A percentile compares a stretch with the other conserved stretches of the same genome.
phyloP scores from a whole-genome alignment of 371 early-diverging fungal species.

The Rhizopus arrhizus region DNA sequence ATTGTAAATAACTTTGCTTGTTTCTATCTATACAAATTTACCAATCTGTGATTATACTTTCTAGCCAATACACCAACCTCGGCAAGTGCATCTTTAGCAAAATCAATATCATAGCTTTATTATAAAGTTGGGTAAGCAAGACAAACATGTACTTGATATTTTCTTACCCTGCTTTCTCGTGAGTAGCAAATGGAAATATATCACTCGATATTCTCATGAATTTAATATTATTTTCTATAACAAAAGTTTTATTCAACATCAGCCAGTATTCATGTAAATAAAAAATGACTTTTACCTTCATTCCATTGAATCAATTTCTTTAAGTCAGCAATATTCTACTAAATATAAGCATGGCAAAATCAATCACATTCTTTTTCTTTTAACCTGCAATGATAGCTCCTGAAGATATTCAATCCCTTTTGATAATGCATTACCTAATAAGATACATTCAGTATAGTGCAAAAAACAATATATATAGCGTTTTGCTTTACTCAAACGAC shows the following conservation, averaged over 20 bases:
- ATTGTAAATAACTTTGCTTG: too few species aligned
- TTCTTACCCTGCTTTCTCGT: slow-evolving; percentile 45
- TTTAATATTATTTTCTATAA: slow-evolving; percentile 36
- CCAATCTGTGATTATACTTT: slow-evolving; percentile 47
- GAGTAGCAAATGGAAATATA: slow-evolving; percentile 52
- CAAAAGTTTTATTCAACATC: not conserved
- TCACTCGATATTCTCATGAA: slow-evolving; percentile 56
- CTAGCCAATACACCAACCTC: slow-evolving; percentile 40
- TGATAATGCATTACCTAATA: slow-evolving; percentile 38
- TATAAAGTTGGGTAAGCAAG: not conserved
- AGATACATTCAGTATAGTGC: not conserved
- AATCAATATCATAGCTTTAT: slow-evolving; percentile 39
- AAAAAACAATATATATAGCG: not conserved
- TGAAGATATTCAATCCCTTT: slow-evolving; percentile 50
- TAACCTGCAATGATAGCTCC: slow-evolving; percentile 40
- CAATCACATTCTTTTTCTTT: not conserved
- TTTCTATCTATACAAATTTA: slow-evolving; percentile 8
- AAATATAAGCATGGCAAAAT: not conserved
- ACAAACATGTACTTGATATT: not conserved
- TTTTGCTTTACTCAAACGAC: slow-evolving; percentile 18
- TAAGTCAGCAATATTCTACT: slow-evolving; percentile 45
- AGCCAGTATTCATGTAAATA: not conserved
- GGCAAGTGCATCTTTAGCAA: slow-evolving; percentile 36
- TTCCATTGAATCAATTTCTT: slow-evolving; percentile 52
- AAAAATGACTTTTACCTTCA: slow-evolving; percentile 29